phyloP scores from a whole-genome alignment of 495 filamentous ascomycete genomes.

The Elaphomyces granulatus region DNA sequence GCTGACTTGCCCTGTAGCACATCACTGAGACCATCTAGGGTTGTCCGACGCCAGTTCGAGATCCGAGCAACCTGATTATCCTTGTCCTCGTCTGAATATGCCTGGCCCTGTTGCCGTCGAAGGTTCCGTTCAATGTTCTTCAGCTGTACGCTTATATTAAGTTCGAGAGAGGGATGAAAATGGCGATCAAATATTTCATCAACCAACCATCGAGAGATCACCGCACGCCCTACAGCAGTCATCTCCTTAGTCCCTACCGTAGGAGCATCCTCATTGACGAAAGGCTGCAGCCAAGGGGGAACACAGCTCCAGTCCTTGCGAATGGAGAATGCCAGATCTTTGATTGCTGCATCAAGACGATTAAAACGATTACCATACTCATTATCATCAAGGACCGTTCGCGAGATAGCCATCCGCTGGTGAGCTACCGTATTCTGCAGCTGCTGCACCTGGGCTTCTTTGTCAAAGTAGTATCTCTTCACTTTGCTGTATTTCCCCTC shows the following conservation, averaged over 20 bases:
- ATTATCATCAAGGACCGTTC: constrained; percentile 89
- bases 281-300: constrained; percentile 61
- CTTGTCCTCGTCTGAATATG: constrained; percentile 67
- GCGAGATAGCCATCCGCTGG: constrained; percentile 85
- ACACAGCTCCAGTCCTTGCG: constrained; percentile 80
- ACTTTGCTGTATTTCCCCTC: constrained; percentile 96
- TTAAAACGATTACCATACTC: constrained; percentile 86
- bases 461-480: constrained; percentile 93
- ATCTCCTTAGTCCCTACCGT: constrained; percentile 83
- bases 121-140: constrained; percentile 88
- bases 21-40: constrained; percentile 76
- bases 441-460: constrained; percentile 82
- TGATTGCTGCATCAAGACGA: constrained; percentile 86
- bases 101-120: constrained; percentile 51
- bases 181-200: constrained; percentile 81
- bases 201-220: constrained; percentile 78
- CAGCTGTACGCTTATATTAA: constrained; percentile 55
- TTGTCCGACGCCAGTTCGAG: constrained; percentile 85
- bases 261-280: constrained; percentile 72
- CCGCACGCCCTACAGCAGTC: constrained; percentile 85
- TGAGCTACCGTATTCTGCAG: constrained; percentile 94
- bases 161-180: constrained; percentile 81
- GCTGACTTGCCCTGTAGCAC: constrained; percentile 50
- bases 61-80: constrained; percentile 79
- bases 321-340: constrained; percentile 87